Evolutionary conservation across 2,329 filamentous ascomycete genomes (phyloP), one percentile per base, ranked within the genome.

Genomic region (Fusarium sp.): DNA sequence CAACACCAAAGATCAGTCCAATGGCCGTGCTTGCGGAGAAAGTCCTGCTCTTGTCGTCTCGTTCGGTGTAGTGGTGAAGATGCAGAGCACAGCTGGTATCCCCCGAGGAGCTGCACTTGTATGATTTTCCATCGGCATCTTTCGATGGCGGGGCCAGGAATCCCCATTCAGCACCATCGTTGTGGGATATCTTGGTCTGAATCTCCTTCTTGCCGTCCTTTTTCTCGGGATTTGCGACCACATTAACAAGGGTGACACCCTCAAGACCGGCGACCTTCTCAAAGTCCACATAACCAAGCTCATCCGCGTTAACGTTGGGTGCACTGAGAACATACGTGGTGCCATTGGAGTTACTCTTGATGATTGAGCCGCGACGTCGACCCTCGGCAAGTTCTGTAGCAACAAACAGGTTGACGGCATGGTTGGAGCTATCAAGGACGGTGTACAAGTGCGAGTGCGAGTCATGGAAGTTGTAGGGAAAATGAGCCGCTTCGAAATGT

Each of bases 331-430:
- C 91, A 72, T 97, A 99, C 2, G 91, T 95, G 1, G 95, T 99
- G 50, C 95, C 95, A 73, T 99, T 98, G 70, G 93, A 97, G 80
- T 99, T 99, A 73, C 93, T 97, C 85, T 98, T 99, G 77, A 99
- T 87, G 68, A 99, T 92, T 24, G 90, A 90, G 34, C 95, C 95
- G 69, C 91, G 93, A 58, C 90, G 86, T 46, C 85, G 86, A 15
- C 87, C 89, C 46, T 81, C 74, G 4, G 80, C 80, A 36, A 83
- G 84, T 70, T 91, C 89, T 36, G 92, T 91, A 1, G 91, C 93
- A 42, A 98, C 94, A 72, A 98, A 96, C 55, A 99, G 79, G 78
- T 98, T 98, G 56, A 99, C 85, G 1, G 95, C 91, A 75, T 98
- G 94, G 1, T 93, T 97, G 2, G 92, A 95, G 76, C 93, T 97